Conservation (phyloP, 176 grass and related monocot species). For the Paspalum notatum region DNA sequence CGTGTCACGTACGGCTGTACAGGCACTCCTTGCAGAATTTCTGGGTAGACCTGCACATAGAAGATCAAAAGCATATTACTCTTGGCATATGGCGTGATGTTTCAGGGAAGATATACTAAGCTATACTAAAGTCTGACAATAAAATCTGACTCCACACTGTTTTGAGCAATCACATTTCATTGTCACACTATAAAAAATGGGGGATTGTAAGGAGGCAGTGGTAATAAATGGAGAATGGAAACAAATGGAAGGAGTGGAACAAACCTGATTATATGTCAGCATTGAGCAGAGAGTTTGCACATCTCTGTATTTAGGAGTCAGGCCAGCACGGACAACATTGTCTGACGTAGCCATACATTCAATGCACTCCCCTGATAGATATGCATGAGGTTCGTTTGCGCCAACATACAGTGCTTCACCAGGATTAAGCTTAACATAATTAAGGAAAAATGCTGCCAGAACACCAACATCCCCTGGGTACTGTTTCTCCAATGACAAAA, state of each 20-base stretch:
- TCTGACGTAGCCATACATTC: conserved; percentile 97
- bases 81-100: neutral
- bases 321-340: conserved; percentile 87
- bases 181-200: neutral
- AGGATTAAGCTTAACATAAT: conserved; percentile 78
- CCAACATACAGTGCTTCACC: conserved; percentile 83
- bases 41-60: conserved; percentile 65
- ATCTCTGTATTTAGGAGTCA: conserved; percentile 88
- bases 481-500: conserved; percentile 77
- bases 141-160: neutral
- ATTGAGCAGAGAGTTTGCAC: conserved; percentile 92
- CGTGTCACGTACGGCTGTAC: conserved; percentile 60
- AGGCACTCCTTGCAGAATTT: conserved; percentile 66
- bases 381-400: conserved; percentile 90
- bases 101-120: neutral
- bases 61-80: neutral
- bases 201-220: neutral
- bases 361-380: conserved; percentile 83
- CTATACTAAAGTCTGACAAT: neutral
- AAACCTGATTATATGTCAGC: conserved; percentile 94
- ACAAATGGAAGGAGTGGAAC: neutral
- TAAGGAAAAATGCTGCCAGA: conserved; percentile 79
- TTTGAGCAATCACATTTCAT: neutral
- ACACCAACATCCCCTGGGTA: conserved; percentile 85
- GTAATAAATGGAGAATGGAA: neutral